phyloP scores from a whole-genome alignment of 2,329 filamentous ascomycete genomes.

The Ramularia endophylla region DNA sequence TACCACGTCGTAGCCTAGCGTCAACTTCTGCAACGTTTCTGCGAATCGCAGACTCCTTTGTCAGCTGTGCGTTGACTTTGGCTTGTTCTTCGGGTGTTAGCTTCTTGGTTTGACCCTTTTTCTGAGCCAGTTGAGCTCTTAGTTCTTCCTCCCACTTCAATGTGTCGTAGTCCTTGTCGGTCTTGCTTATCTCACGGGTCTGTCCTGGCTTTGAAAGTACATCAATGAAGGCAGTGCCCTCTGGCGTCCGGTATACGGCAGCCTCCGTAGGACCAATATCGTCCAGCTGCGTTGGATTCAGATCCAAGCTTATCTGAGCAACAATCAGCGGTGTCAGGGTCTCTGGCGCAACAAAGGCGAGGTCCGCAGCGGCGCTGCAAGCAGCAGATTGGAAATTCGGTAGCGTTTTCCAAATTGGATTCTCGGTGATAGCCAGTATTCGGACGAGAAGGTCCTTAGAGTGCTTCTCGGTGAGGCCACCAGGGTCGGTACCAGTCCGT shows the following conservation, averaged over 20 bases:
- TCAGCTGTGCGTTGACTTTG: slow-evolving; percentile 85
- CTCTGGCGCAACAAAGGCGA: slow-evolving; percentile 89
- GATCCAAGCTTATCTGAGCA: slow-evolving; percentile 64
- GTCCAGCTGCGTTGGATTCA: slow-evolving; percentile 63
- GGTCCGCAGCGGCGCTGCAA: slow-evolving; percentile 77
- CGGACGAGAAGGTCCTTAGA: slow-evolving; percentile 61
- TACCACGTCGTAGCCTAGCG: slow-evolving; percentile 68
- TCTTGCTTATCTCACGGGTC: slow-evolving; percentile 70
- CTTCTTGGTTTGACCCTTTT: slow-evolving; percentile 88
- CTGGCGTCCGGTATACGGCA: slow-evolving; percentile 85
- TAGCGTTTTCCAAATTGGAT: slow-evolving; percentile 34
- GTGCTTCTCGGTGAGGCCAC: slow-evolving; percentile 62
- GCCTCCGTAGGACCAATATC: slow-evolving; percentile 80
- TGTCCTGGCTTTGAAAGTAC: slow-evolving; percentile 78
- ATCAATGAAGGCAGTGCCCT: slow-evolving; percentile 83
- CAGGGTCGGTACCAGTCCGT: slow-evolving; percentile 74
- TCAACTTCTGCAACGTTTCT: slow-evolving; percentile 63
- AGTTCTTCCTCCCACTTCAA: slow-evolving; percentile 97
- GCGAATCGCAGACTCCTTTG: slow-evolving; percentile 77
- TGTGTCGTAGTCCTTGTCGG: slow-evolving; percentile 89
- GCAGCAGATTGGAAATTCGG: slow-evolving; percentile 58
- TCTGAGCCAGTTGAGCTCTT: slow-evolving; percentile 77
- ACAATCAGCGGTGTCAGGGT: slow-evolving; percentile 71
- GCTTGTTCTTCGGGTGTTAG: slow-evolving; percentile 80
- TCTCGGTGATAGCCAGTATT: slow-evolving; percentile 49